phyloP scores from a whole-genome alignment of 2,329 filamentous ascomycete species.

The Elsinoe arachidis region DNA sequence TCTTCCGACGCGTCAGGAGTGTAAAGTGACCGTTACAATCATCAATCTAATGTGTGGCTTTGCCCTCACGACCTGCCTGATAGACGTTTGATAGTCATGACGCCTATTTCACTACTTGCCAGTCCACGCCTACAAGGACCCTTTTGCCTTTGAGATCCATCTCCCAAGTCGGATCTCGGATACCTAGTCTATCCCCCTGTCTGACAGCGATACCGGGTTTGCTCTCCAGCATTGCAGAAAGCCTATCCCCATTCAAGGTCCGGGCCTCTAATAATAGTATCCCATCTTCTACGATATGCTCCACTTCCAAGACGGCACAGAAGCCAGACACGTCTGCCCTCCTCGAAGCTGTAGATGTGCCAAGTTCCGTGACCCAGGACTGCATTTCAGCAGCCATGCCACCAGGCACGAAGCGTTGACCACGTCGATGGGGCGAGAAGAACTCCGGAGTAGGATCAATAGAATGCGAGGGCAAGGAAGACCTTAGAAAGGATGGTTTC shows the following conservation, averaged over 20 bases:
- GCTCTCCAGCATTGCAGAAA: constrained; percentile 19
- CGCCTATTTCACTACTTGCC: constrained; percentile 22
- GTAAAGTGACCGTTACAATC: background rate
- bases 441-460: constrained; percentile 39
- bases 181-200: constrained; percentile 26
- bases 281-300: constrained; percentile 13
- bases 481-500: constrained; percentile 4
- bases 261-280: constrained; percentile 17
- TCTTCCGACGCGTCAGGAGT: background rate
- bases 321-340: background rate
- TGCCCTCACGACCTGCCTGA: background rate
- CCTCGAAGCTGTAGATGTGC: constrained; percentile 16
- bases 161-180: constrained; percentile 35
- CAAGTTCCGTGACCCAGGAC: constrained; percentile 42
- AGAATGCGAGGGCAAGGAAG: background rate
- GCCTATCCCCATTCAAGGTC: constrained; percentile 14
- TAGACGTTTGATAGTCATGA: background rate
- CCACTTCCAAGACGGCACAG: constrained; percentile 12
- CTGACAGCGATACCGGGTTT: constrained; percentile 18
- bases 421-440: constrained; percentile 46
- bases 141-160: constrained; percentile 27
- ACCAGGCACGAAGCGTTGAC: constrained; percentile 40
- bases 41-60: background rate
- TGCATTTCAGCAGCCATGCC: constrained; percentile 43
- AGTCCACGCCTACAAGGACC: constrained; percentile 37